These are phyloP conservation scores for Solanum gracilifrons DNA, from an alignment of 257 asterid species.

Conservation along the genomic window DNA sequence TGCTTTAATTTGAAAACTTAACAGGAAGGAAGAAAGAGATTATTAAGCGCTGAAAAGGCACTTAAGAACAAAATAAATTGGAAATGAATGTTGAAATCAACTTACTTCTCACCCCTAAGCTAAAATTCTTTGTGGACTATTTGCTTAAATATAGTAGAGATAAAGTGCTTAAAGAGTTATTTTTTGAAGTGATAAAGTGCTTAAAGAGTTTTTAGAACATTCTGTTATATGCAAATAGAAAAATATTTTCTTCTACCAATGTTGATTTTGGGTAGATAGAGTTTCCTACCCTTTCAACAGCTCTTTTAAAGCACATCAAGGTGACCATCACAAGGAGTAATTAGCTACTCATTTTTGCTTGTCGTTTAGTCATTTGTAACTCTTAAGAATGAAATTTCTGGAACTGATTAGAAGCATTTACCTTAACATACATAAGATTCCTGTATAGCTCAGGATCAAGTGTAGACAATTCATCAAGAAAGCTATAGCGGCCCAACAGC, in stretches of 20 bases:
- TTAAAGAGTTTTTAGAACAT: neutral
- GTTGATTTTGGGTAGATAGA: neutral
- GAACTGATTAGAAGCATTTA: conserved; percentile 21
- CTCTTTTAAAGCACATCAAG: neutral
- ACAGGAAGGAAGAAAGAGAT: neutral
- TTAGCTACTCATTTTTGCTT: neutral
- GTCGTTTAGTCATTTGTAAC: neutral
- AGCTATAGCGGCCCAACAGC: conserved; percentile 91
- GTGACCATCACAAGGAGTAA: neutral
- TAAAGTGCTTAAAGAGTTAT: neutral
- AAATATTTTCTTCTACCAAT: neutral
- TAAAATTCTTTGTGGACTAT: neutral
- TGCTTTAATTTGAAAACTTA: neutral
- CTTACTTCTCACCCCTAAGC: neutral
- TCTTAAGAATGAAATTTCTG: neutral
- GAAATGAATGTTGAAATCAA: neutral
- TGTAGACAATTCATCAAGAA: conserved; percentile 86
- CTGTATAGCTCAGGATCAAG: conserved; percentile 90
- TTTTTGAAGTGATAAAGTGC: neutral
- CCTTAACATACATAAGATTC: conserved; percentile 93
- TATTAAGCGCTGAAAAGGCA: neutral
- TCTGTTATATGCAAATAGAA: neutral
- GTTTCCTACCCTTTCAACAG: neutral
- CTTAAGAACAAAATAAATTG: neutral
- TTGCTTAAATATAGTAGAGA: neutral